Percentiles rank a stretch among this genome's conserved stretches.
phyloP scores from a whole-genome alignment of 2,329 filamentous ascomycete genomes.

The Aspergillus melleus region DNA sequence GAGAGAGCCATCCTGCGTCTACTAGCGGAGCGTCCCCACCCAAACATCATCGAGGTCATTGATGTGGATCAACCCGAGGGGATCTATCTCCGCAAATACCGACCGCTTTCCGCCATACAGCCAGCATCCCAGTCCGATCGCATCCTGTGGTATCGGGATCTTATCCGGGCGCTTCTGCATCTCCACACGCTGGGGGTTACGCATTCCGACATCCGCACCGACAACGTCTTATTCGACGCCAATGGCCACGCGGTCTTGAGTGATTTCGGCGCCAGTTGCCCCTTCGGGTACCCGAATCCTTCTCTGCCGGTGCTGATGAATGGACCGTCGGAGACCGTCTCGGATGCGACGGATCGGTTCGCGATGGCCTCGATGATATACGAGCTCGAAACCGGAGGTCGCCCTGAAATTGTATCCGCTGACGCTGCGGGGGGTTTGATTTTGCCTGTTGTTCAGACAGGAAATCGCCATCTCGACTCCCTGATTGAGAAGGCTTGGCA shows the following conservation, averaged over 20 bases:
- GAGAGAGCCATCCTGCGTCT: constrained; percentile 18
- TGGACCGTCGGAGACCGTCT: constrained; percentile 20
- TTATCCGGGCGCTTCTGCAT: constrained; percentile 22
- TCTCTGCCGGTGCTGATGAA: constrained; percentile 23
- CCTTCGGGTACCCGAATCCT: constrained; percentile 16
- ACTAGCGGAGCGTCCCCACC: constrained; percentile 19
- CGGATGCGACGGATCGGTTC: constrained; percentile 24
- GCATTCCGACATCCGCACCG: constrained; percentile 24
- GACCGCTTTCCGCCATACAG: too few relatives aligned
- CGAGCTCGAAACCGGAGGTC: constrained; percentile 18
- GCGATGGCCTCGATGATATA: constrained; percentile 25
- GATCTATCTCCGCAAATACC: constrained; percentile 27
- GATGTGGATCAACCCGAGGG: constrained; percentile 25
- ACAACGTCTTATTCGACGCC: constrained; percentile 25
- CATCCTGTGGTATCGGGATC: constrained; percentile 22
- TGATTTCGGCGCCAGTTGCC: constrained; percentile 25
- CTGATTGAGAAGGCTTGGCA: too few relatives aligned
- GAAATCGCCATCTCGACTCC: too few relatives aligned
- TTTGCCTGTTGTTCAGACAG: too few relatives aligned
- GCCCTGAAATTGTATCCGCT: too few relatives aligned
- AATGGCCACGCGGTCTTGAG: constrained; percentile 18
- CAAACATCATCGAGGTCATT: constrained; percentile 24
- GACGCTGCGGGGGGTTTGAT: too few relatives aligned
- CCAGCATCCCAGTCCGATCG: constrained; percentile 12
- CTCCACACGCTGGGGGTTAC: constrained; percentile 24